phyloP scores from a whole-genome alignment of 2,329 filamentous ascomycete genomes.

The Huntiella moniliformis region DNA sequence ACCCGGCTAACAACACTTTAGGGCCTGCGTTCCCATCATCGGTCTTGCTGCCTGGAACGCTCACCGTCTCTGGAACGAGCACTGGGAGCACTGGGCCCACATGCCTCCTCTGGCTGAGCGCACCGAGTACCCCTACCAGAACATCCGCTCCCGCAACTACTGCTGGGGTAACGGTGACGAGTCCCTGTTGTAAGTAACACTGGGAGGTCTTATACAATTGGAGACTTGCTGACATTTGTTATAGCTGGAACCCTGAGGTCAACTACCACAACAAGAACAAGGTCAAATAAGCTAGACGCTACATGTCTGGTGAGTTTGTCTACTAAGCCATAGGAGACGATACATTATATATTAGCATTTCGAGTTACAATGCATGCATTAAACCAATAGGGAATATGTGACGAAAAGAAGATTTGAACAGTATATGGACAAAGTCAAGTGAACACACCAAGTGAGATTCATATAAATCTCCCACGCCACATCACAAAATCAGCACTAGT shows the following conservation, averaged over 20 bases:
- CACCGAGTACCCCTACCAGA: conserved; percentile 89
- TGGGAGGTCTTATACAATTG: not conserved
- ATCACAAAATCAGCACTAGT: too few relatives aligned
- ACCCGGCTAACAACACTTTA: conserved; percentile 21
- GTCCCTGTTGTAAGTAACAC: conserved; percentile 45
- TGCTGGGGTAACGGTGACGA: conserved; percentile 92
- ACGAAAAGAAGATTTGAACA: too few relatives aligned
- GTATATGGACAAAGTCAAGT: too few relatives aligned
- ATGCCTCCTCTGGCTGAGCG: conserved; percentile 76
- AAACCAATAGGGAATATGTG: too few relatives aligned
- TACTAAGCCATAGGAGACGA: not conserved
- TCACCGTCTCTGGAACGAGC: conserved; percentile 79
- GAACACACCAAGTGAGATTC: too few relatives aligned
- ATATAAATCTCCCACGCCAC: too few relatives aligned
- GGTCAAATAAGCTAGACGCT: conserved; percentile 17
- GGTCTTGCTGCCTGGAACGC: conserved; percentile 61
- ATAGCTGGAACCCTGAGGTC: conserved; percentile 80
- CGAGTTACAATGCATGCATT: too few relatives aligned
- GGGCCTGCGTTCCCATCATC: conserved; percentile 56
- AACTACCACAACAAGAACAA: conserved; percentile 97
- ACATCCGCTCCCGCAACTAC: conserved; percentile 92
- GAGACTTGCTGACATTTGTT: not conserved
- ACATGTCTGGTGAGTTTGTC: not conserved
- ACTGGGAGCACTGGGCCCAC: conserved; percentile 92
- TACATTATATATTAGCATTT: not conserved